A percentile compares a stretch with the other conserved stretches of the same genome.
Conservation (phyloP, 495 filamentous ascomycete genomes). For the Penicillium pulvis region DNA sequence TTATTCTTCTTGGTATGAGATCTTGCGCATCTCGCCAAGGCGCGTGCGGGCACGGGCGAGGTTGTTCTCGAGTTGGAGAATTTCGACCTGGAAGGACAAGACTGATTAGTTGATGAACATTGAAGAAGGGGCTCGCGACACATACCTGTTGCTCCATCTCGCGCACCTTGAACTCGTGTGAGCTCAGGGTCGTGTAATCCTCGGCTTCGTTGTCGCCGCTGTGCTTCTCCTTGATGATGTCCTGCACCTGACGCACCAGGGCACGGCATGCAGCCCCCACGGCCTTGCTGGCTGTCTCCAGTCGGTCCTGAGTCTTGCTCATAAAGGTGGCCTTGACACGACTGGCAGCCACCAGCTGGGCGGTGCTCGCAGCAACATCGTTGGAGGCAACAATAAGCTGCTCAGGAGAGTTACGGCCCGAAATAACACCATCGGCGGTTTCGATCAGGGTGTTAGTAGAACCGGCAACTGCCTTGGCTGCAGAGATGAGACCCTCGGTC, state of each 20-base stretch:
- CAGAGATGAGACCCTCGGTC: slow-evolving; percentile 96
- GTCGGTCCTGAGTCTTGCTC: slow-evolving; percentile 89
- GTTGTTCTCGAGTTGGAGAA: slow-evolving; percentile 90
- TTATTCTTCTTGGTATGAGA: slow-evolving; percentile 88
- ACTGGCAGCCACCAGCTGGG: slow-evolving; percentile 92
- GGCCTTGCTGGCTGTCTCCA: slow-evolving; percentile 90
- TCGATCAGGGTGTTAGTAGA: slow-evolving; percentile 96
- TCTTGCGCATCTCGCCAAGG: slow-evolving; percentile 97
- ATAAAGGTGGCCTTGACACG: slow-evolving; percentile 98
- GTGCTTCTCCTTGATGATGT: slow-evolving; percentile 85
- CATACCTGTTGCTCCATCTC: slow-evolving; percentile 99
- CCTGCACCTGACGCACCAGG: slow-evolving; percentile 90
- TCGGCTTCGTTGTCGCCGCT: slow-evolving; percentile 73
- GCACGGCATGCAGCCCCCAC: slow-evolving; percentile 86
- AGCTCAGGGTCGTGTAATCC: slow-evolving; percentile 83
- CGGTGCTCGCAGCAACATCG: slow-evolving; percentile 92
- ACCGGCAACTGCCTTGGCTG: slow-evolving; percentile 89
- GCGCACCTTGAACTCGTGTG: slow-evolving; percentile 95
- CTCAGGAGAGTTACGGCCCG: slow-evolving; percentile 86
- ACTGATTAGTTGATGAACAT: slow-evolving; percentile 18
- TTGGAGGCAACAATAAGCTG: slow-evolving; percentile 98
- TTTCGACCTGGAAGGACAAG: slow-evolving; percentile 76
- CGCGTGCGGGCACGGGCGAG: slow-evolving; percentile 78
- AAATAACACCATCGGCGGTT: slow-evolving; percentile 94
- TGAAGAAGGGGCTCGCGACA: slow-evolving; percentile 19